A percentile compares a stretch with the other conserved stretches of the same genome.
phyloP scores from a whole-genome alignment of 2,329 filamentous ascomycete genomes.

The Kalaharituber pfeilii region DNA sequence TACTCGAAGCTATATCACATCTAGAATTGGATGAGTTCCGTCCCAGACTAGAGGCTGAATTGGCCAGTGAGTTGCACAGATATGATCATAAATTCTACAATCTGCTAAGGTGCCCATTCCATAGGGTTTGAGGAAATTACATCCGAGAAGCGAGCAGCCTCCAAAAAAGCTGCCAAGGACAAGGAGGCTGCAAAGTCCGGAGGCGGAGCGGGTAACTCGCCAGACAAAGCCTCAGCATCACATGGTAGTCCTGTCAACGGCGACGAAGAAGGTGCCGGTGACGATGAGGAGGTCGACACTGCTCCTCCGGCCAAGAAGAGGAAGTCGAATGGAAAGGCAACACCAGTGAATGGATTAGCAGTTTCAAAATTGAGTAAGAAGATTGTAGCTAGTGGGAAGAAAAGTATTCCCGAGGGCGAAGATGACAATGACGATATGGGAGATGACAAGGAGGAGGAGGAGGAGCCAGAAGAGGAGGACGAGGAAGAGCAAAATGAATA shows the following conservation, averaged over 20 bases:
- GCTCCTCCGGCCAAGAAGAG: conserved; percentile 12
- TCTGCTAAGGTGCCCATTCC: background rate
- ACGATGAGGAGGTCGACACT: conserved; percentile 8
- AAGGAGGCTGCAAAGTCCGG: conserved; percentile 34
- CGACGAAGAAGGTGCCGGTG: conserved; percentile 16
- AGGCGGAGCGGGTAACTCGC: conserved; percentile 43
- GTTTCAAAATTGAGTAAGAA: conserved; percentile 2
- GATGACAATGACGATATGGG: conserved; percentile 17
- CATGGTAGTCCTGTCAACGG: conserved; percentile 17
- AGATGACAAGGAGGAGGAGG: conserved; percentile 22
- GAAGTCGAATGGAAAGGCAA: conserved; percentile 4
- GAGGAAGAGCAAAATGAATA: conserved; percentile 16
- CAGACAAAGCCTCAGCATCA: conserved; percentile 23
- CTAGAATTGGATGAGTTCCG: conserved; percentile 57
- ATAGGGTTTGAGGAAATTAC: conserved; percentile 11
- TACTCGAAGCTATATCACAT: conserved; percentile 60
- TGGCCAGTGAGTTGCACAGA: conserved; percentile 42
- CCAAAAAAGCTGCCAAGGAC: conserved; percentile 8
- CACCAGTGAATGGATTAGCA: conserved; percentile 1
- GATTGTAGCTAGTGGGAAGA: conserved; percentile 6
- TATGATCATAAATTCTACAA: background rate
- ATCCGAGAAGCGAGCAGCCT: conserved; percentile 10
- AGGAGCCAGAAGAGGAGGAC: conserved; percentile 22
- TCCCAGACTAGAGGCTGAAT: conserved; percentile 54
- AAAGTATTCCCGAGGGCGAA: conserved; percentile 12